phyloP scores from a whole-genome alignment of 306 rosid species.

The Sphenostylis stenocarpa region DNA sequence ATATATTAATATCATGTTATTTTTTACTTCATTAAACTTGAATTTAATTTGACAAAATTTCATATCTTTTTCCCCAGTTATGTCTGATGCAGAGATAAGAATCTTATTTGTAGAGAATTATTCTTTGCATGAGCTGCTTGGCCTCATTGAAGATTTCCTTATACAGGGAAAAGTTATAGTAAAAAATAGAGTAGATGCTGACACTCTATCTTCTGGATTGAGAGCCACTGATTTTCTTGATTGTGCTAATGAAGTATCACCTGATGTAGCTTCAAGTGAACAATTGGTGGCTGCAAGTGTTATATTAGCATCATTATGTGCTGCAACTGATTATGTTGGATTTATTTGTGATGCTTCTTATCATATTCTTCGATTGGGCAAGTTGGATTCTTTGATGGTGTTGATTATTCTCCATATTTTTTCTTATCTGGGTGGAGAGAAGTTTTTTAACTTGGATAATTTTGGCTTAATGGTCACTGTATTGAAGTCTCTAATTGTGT shows the following conservation, averaged over 20 bases:
- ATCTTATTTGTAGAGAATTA: slow-evolving; percentile 44
- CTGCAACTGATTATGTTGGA: slow-evolving; percentile 54
- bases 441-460: slow-evolving; percentile 45
- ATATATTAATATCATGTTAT: slow-evolving; percentile 9
- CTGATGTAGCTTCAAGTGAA: slow-evolving; percentile 55
- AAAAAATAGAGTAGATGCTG: slow-evolving; percentile 30
- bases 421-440: slow-evolving; percentile 69
- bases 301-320: slow-evolving; percentile 70
- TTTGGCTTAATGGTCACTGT: slow-evolving; percentile 50
- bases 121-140: slow-evolving; percentile 60
- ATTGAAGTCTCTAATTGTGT: slow-evolving; percentile 65
- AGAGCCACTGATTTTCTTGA: slow-evolving; percentile 38
- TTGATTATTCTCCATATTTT: slow-evolving; percentile 70
- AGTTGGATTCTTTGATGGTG: slow-evolving; percentile 48
- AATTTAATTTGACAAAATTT: background rate
- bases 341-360: slow-evolving; percentile 63
- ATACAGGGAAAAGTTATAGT: slow-evolving; percentile 51
- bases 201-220: slow-evolving; percentile 29
- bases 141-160: slow-evolving; percentile 67
- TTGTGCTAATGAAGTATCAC: slow-evolving; percentile 35
- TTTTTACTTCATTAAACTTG: background rate
- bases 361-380: slow-evolving; percentile 51
- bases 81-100: slow-evolving; percentile 55
- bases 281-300: slow-evolving; percentile 75
- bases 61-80: slow-evolving; percentile 44